Evolutionary conservation across 139 green algal species (phyloP).

Genomic region (Raphidocelis subcapitata): DNA sequence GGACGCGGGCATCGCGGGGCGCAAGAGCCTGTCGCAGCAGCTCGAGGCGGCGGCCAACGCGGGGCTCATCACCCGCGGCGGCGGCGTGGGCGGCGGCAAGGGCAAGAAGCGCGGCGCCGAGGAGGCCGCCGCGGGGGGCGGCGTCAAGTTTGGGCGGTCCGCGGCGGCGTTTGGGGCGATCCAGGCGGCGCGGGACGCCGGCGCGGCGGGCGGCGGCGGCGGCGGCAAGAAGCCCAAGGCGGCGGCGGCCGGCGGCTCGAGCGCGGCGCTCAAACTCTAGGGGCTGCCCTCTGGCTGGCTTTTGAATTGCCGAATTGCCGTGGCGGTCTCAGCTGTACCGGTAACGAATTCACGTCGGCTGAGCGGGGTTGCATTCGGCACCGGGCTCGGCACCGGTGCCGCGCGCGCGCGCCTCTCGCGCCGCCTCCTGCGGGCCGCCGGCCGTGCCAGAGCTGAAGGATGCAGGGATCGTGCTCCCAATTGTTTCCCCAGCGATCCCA

Average conservation of each 20-base stretch:
- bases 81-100: conserved; percentile 1
- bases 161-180: conserved; percentile 67
- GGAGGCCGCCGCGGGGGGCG: conserved; percentile 21
- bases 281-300: no score
- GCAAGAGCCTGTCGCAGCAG: conserved; percentile 45
- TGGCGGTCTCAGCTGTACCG: no score
- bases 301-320: no score
- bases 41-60: conserved; percentile 29
- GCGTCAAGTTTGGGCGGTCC: conserved; percentile 53
- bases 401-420: no score
- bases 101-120: conserved; percentile 17
- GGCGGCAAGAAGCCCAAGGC: conserved; percentile 7
- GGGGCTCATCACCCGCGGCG: conserved; percentile 29
- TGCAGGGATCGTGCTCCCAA: no score
- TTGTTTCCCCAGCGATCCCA: no score
- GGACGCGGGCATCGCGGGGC: conserved; percentile 36
- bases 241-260: no score
- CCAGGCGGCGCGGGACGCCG: conserved; percentile 45
- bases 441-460: no score
- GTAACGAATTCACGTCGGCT: no score
- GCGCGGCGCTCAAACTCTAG: conserved; percentile 15
- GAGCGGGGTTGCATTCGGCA: no score
- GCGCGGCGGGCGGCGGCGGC: conserved; percentile 19
- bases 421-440: no score
- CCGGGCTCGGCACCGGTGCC: no score